These are phyloP conservation scores for Linum lewisii DNA, from an alignment of 345 rosid species.

Conservation along the genomic window DNA sequence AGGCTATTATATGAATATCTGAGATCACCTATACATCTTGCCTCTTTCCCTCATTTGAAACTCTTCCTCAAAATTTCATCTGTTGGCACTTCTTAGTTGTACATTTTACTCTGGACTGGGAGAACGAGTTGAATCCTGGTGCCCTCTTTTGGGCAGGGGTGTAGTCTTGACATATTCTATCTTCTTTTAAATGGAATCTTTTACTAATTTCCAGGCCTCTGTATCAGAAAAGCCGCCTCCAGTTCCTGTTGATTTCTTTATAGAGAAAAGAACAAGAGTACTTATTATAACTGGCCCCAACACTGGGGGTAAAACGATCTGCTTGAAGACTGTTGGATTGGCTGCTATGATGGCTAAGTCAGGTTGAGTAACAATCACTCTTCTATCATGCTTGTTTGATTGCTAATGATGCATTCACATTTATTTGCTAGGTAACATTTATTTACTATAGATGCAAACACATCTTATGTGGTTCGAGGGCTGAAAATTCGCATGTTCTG, in stretches of 20 bases:
- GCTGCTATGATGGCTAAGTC: constrained; percentile 95
- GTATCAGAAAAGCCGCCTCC: constrained; percentile 45
- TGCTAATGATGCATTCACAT: not conserved
- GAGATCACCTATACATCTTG: not conserved
- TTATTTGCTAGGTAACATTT: not conserved
- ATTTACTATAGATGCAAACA: not conserved
- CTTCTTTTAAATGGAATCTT: not conserved
- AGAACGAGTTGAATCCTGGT: too few relatives aligned
- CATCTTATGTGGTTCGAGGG: not conserved
- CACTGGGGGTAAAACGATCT: constrained; percentile 91
- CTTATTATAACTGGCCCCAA: constrained; percentile 91
- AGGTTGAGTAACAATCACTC: constrained; percentile 29
- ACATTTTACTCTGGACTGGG: too few relatives aligned
- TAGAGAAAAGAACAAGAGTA: constrained; percentile 57
- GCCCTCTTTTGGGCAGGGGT: too few relatives aligned
- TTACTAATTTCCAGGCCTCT: constrained; percentile 34
- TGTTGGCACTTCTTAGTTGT: too few relatives aligned
- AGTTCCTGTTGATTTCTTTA: constrained; percentile 68
- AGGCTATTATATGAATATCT: constrained; percentile 5
- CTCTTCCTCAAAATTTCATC: not conserved
- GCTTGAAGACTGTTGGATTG: constrained; percentile 89
- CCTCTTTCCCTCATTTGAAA: too few relatives aligned
- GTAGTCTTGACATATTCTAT: not conserved
- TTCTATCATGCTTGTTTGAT: not conserved
- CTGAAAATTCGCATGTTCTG: not conserved